Conservation (phyloP, 139 green algal species). For the Picocystis salinarum region DNA sequence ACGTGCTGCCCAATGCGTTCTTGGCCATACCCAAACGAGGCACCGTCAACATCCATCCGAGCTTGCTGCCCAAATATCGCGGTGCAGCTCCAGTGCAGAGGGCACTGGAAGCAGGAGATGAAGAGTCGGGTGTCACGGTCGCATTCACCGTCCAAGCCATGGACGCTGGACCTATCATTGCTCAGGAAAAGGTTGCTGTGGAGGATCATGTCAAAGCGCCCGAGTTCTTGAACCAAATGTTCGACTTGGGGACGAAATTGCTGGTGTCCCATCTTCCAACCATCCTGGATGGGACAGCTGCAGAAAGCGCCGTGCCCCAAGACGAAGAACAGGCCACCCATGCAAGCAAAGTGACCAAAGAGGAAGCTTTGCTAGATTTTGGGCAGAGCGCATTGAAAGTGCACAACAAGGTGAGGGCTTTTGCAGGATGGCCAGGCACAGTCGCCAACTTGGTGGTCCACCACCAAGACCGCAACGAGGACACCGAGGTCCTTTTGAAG, state of each 20-base stretch:
- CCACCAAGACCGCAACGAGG: too few species aligned
- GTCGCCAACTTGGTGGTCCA: constrained; percentile 25
- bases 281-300: constrained; percentile 32
- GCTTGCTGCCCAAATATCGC: constrained; percentile 72
- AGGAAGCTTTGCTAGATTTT: constrained; percentile 58
- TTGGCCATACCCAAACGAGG: constrained; percentile 58
- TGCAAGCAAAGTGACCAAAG: constrained; percentile 14
- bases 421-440: constrained; percentile 61
- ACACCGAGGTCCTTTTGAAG: constrained; percentile 19
- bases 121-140: constrained; percentile 60
- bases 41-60: constrained; percentile 95
- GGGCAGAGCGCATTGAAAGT: constrained; percentile 22
- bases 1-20: constrained; percentile 80
- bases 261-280: constrained; percentile 37
- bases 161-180: constrained; percentile 82
- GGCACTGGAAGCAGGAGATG: constrained; percentile 37
- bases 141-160: constrained; percentile 83
- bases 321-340: constrained; percentile 1
- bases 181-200: constrained; percentile 28
- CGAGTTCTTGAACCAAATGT: constrained; percentile 58
- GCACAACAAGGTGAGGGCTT: constrained; percentile 64
- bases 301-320: not conserved
- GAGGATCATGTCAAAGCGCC: constrained; percentile 41
- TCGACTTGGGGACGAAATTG: constrained; percentile 37
- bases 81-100: constrained; percentile 90